These are phyloP conservation scores for Alectoria sarmentosa DNA, from an alignment of 495 filamentous ascomycete species.

Conservation along the genomic window DNA sequence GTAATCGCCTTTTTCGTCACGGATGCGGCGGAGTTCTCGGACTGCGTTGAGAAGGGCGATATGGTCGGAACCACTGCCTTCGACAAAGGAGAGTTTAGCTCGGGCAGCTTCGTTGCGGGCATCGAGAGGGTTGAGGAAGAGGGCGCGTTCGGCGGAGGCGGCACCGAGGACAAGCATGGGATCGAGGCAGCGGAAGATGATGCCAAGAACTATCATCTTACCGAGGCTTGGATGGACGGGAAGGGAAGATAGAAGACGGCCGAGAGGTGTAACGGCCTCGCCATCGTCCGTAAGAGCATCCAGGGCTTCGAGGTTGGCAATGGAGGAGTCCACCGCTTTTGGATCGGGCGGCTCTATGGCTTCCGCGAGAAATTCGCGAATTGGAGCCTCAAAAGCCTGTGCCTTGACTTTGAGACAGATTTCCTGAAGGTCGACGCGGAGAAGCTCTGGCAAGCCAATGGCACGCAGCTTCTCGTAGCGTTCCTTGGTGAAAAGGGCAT, in stretches of 20 bases:
- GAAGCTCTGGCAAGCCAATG: conserved; percentile 42
- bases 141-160: conserved; percentile 32
- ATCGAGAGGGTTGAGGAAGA: conserved; percentile 40
- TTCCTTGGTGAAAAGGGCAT: conserved; percentile 45
- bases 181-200: conserved; percentile 56
- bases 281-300: conserved; percentile 41
- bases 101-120: conserved; percentile 28
- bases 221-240: conserved; percentile 45
- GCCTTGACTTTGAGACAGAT: conserved; percentile 44
- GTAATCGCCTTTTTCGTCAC: conserved; percentile 27
- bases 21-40: conserved; percentile 35
- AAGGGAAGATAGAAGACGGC: conserved; percentile 41
- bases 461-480: conserved; percentile 42
- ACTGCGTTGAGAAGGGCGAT: conserved; percentile 47
- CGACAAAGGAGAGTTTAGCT: conserved; percentile 35
- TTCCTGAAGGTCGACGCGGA: conserved; percentile 45
- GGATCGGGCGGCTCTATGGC: conserved; percentile 47
- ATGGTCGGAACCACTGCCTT: conserved; percentile 44
- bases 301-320: conserved; percentile 40
- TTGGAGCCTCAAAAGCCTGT: conserved; percentile 37
- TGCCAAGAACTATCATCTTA: conserved; percentile 52
- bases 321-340: conserved; percentile 37
- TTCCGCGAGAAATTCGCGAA: conserved; percentile 42
- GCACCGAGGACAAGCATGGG: conserved; percentile 50
- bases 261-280: conserved; percentile 48